phyloP scores from a whole-genome alignment of 768 basidiomycete genomes.

The Collybia nuda region DNA sequence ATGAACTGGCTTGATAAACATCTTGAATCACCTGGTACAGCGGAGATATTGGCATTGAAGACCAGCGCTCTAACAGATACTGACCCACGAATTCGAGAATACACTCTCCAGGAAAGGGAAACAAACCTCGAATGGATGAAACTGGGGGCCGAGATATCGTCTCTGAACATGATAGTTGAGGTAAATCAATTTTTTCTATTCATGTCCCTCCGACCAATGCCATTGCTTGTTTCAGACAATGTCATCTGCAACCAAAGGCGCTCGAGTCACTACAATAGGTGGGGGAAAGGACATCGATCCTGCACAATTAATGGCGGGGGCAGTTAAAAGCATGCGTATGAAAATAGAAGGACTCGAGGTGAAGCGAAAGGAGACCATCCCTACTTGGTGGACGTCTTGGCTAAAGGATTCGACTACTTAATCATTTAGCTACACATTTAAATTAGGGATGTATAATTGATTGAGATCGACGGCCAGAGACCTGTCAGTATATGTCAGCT shows the following conservation, averaged over 20 bases:
- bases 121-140: conserved; percentile 35
- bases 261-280: not conserved
- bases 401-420: not conserved
- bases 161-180: conserved; percentile 7
- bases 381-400: conserved; percentile 31
- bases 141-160: conserved; percentile 26
- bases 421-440: too few relatives aligned
- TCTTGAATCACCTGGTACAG: conserved; percentile 12
- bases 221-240: conserved; percentile 6
- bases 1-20: conserved; percentile 9
- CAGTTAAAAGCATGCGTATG: conserved; percentile 16
- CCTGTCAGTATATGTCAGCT: too few relatives aligned
- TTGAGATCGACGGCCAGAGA: too few relatives aligned
- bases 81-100: conserved; percentile 41
- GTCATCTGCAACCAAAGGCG: not conserved
- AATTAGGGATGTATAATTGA: too few relatives aligned
- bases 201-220: not conserved
- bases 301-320: conserved; percentile 9
- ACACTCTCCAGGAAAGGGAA: conserved; percentile 32
- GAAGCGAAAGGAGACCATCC: conserved; percentile 19
- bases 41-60: conserved; percentile 15
- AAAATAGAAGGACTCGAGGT: conserved; percentile 10
- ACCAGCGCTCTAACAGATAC: conserved; percentile 24
- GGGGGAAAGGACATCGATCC: not conserved
- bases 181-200: conserved; percentile 6